Base-by-base conservation (phyloP, 768 basidiomycete species). In the Leccinum aurantiacum region DNA sequence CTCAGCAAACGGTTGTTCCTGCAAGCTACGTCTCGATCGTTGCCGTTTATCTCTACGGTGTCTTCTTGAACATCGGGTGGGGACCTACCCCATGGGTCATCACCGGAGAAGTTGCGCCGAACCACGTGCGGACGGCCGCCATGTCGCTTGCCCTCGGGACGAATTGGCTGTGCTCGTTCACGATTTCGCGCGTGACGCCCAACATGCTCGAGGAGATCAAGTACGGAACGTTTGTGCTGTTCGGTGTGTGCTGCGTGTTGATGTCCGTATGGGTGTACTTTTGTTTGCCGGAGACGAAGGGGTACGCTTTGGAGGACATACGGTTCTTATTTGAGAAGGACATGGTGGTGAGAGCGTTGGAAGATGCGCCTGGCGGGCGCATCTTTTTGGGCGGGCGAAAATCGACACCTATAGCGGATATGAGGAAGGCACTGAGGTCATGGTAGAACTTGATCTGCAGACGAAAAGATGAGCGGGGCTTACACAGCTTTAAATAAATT, bases 221-320 rank as follows among this genome's bases (percentile, higher is more conserved):
- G 27, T 70, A 71, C 11, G 71, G 71, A 38, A 76, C 76, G 38
- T 76, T 69, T 57, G 57, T 77, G 8, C n/a, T 74, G 33, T 76
- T 75, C 41, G 75, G 76, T 6, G 5, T 60, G 53, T 68, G 65
- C 48, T 77, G 73, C 57, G 10, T 77, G 33, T 27, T 74, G 52
- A 73, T 78, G 69, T 67, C 71, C 35, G 57, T 38, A 7, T 80
- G 73, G 75, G 70, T 71, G 25, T 75, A 75, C 63, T 63, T 78
- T 53, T 71, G 69, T 63, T 62, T 79, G 37, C 78, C 79, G 19
- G 78, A 80, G 68, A 79, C 78, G 13, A 76, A 63, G 54, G 74
- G 76, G 29, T 71, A 74, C 47, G 73, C 73, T 10, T 62, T 79
- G 46, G 78, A 79, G 65, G 77, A 79, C 50, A 74, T 79, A 44